Base-by-base conservation (phyloP, 495 filamentous ascomycete genomes). In the Massariosphaeria phaeospora region DNA sequence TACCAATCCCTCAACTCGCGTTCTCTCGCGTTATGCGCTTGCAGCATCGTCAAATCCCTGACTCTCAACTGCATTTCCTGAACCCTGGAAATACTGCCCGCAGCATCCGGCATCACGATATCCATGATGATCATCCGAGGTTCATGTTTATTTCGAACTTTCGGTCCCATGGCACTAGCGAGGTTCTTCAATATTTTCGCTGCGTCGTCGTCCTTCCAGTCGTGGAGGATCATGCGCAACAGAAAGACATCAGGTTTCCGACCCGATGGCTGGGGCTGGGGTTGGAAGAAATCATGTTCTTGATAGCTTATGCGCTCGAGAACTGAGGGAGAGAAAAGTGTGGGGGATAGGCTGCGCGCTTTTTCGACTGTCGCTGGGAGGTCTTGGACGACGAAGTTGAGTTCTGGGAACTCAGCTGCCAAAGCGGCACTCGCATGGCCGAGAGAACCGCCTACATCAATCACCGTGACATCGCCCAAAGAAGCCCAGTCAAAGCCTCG, bases 221-320 rank as follows among this genome's bases (percentile, higher is more conserved):
- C 64, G 39, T 76, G 74, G 15, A 73, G 56, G 27, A 72, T 70
- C 34, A 68, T 54, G 1, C 69, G 63, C 25, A 70, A 60, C 23
- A 74, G 70, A 40, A 69, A 75, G 4, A 72, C 64, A 18, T 69
- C 61, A n/a, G n/a, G n/a, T n/a, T n/a, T n/a, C n/a, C n/a, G n/a
- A 26, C 12, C 41, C 0, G 60, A 68, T 26, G 57, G n/a, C 10
- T 65, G 48, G 1, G 69, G 54, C 33, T 72, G 68, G n/a, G 60
- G 55, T 3, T 62, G 52, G 55, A 73, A 73, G 64, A 69, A 73
- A 50, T 68, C 49, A 49, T 73, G 69, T 20, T 56, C 52, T 27
- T 42, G 15, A 15, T 40, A 7, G 10, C 7, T 40, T n/a, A 7
- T 40, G 8, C 36, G 15, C 18, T 6, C 36, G 6, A 20, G 9